Evolutionary conservation across 179 eudicot genomes (phyloP), one percentile per base, ranked within the genome.

Genomic region (Vitellaria paradoxa): DNA sequence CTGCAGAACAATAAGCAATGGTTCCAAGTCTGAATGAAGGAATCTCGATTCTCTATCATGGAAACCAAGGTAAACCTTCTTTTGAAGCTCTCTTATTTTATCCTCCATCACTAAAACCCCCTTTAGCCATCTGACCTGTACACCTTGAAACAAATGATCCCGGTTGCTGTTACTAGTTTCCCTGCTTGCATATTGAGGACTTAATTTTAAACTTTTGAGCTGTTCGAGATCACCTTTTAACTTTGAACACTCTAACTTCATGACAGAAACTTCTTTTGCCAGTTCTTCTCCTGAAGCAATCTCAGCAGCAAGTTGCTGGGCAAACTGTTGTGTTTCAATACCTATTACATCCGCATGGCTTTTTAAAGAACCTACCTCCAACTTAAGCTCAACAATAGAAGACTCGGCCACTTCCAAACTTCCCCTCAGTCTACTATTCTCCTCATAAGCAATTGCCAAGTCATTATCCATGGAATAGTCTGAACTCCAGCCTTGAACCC

Each of bases 191-290:
- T 78, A 47, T 46, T 81, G 87, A 81, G 87, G 79, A 76, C 76
- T 86, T 26, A 85, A 68, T 77, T 88, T 92, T 72, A 86, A 62
- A 80, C 82, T 87, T 79, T 79, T 81, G 26, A 92, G 80, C 76
- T 76, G 82, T 80, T 86, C 87, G 59, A 96, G 85, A 71, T 92
- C 97, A 70, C 82, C 87, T 85, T 88, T 92, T 77, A 91, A 86
- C 78, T 88, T 88, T 24, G 81, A 82, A 80, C 94, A 88, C 81
- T 92, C 98, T 24, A 89, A 92, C 83, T 86, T 91, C 75, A 96
- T 83, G 65, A 86, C 15, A 72, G 90, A 82, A 81, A 94, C 87
- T 78, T 96, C 97, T 73, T 85, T 87, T 30, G 84, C 87, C 82
- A 96, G 80, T 80, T 88, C 84, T 78, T 80, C 85, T 59, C 86